phyloP scores from a whole-genome alignment of 1,139 yeast genomes.

The Sugiyamaella castrensis region DNA sequence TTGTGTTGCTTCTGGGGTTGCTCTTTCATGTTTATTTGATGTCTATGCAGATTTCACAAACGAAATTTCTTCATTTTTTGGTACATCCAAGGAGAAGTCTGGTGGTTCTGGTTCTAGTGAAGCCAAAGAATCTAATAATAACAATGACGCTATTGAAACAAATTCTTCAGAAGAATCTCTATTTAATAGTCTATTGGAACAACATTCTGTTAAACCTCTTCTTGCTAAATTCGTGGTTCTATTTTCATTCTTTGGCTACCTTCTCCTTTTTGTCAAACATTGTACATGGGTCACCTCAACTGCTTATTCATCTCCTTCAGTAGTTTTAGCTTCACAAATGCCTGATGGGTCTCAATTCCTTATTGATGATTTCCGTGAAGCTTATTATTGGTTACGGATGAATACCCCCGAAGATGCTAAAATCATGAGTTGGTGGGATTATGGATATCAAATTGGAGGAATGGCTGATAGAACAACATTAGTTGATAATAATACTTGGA shows the following conservation, averaged over 20 bases:
- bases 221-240: conserved; percentile 62
- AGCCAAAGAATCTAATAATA: neutral
- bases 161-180: conserved; percentile 13
- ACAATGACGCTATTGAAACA: conserved; percentile 20
- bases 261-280: conserved; percentile 82
- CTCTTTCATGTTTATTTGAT: conserved; percentile 80
- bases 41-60: conserved; percentile 65
- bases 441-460: conserved; percentile 99
- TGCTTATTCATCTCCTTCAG: conserved; percentile 97
- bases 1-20: conserved; percentile 87
- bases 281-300: conserved; percentile 97
- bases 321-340: conserved; percentile 78
- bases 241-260: conserved; percentile 69
- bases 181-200: conserved; percentile 11
- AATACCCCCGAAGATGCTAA: conserved; percentile 95
- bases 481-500: conserved; percentile 99
- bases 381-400: conserved; percentile 98
- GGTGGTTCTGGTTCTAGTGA: conserved; percentile 8
- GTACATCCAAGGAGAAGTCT: conserved; percentile 12
- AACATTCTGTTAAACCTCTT: conserved; percentile 35
- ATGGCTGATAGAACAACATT: conserved; percentile 99
- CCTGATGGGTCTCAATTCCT: conserved; percentile 83
- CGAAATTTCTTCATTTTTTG: conserved; percentile 8
- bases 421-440: conserved; percentile 99
- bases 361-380: conserved; percentile 98